Evolutionary conservation across 768 basidiomycete species (phyloP), one percentile per base, ranked within the genome.

Genomic region (Phaeotremella fagi): DNA sequence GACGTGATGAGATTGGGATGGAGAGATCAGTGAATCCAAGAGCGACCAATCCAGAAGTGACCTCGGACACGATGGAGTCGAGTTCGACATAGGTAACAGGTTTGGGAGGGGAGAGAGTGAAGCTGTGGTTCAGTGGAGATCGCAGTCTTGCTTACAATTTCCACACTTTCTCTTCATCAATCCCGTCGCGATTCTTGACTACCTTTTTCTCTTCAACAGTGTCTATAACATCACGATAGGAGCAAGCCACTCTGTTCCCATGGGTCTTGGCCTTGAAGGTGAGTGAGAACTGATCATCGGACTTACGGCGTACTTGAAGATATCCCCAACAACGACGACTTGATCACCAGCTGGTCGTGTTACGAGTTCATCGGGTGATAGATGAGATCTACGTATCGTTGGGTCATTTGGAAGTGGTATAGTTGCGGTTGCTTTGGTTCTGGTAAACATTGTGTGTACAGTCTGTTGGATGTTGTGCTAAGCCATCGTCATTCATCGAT

Each of bases 81-180:
- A 74, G 60, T 24, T 72, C 48, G 29, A 50, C 61, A 55, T 71
- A 72, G 2, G 68, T 66, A 12, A 67, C 54, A n/a, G 66, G 64
- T 41, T 54, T 61, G n/a, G 70, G 72, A 14, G 54, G 52, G 26
- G 70, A 70, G 2, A 74, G 53, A 0, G 67, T 73, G 64, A 72
- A 74, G 69, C 73, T 74, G 49, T 7, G 31, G 31, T 7, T 33
- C 31, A 33, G 23, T 18, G 26, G 70, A 70, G 4, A 74, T 50
- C 0, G 67, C 73, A 71, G 49, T 36, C n/a, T n/a, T 3, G 58
- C 72, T 60, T 52, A 74, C 71, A 65, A 75, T 48, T 73, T 75
- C 73, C 73, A 75, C 12, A 60, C 45, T 62, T 75, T 75, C 46
- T 69, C 62, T 25, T 59, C 63, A 4, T 60, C 61, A 9, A 52